Conservation (phyloP, 495 filamentous ascomycete genomes). For the Penicillium steckii region DNA sequence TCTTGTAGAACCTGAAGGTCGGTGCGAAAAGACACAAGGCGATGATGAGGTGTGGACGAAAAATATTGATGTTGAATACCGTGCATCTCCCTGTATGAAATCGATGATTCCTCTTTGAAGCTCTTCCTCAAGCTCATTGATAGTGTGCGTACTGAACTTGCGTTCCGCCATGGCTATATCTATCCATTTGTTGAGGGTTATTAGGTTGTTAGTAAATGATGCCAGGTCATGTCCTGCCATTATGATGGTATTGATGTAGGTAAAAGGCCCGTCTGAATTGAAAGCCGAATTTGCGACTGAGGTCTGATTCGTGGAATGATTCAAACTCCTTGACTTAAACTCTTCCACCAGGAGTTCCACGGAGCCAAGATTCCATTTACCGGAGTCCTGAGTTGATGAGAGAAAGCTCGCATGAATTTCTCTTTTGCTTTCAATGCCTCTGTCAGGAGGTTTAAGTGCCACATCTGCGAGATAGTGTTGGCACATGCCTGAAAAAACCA, state of each 20-base stretch:
- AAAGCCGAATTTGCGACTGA: too few species aligned
- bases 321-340: neutral
- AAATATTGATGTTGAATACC: constrained; percentile 9
- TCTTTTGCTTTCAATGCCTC: constrained; percentile 19
- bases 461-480: constrained; percentile 10
- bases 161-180: constrained; percentile 17
- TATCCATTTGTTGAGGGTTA: constrained; percentile 14
- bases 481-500: constrained; percentile 18
- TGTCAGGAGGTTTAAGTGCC: constrained; percentile 8
- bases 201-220: constrained; percentile 14
- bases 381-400: constrained; percentile 18
- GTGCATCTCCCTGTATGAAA: constrained; percentile 2
- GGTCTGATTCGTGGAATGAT: too few species aligned
- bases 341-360: constrained; percentile 16
- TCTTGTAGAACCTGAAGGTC: constrained; percentile 13
- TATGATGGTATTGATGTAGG: constrained; percentile 13
- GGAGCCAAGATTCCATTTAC: constrained; percentile 18
- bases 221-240: constrained; percentile 14
- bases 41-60: constrained; percentile 5
- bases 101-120: constrained; percentile 4
- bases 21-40: neutral
- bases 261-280: neutral
- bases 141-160: constrained; percentile 4
- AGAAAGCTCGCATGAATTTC: constrained; percentile 19
- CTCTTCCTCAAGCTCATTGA: constrained; percentile 12